Base-by-base conservation (phyloP, 2,329 filamentous ascomycete genomes). In the Bipolaris cookei region DNA sequence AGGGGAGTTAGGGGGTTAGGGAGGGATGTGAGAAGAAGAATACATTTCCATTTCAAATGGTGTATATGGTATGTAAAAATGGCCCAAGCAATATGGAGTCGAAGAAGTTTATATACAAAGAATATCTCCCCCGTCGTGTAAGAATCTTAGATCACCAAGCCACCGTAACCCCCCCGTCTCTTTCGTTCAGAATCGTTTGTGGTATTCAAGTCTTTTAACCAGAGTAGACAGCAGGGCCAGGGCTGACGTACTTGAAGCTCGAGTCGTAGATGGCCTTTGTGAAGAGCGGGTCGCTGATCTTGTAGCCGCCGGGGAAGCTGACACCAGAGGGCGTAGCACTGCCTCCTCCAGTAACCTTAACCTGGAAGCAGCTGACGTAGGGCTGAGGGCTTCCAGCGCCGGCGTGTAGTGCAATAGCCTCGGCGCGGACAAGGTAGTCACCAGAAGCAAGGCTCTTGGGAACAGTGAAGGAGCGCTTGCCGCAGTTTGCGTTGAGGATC, bases 401-500 rank as follows among this genome's bases (percentile, higher is more conserved):
- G 43, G 72, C 72, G 42, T 76, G 73, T 14, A 75, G 65, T 10
- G 73, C 72, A 43, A 75, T 67, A 4, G 59, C 72, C 65, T 76
- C 74, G 43, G 73, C 63, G 7, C 73, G 67, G 20, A 75, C 72
- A 6, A 76, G 66, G 55, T 75, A 76, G 54, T 76, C 64, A 14
- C 73, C 71, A 4, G 61, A 32, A 16, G 72, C 73, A 21, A 75
- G 55, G 54, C 51, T 68, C 63, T 69, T 74, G 47, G 73, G 73
- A 7, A 76, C 74, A 10, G 69, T 72, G 54, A 76, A 76, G 2
- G 71, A 59, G 35, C 69, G 62, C 65, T 75, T 76, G 47, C 73
- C 73, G 58, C 73, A 75, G 67, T 76, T 76, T 20, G 73, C 73
- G 60, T 75, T 76, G 47, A 76, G 70, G 58, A 75, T 75, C 65